A percentile compares a stretch with the other conserved stretches of the same genome.
phyloP scores from a whole-genome alignment of 2,329 filamentous ascomycete genomes.

The Cladorrhinum sp. region DNA sequence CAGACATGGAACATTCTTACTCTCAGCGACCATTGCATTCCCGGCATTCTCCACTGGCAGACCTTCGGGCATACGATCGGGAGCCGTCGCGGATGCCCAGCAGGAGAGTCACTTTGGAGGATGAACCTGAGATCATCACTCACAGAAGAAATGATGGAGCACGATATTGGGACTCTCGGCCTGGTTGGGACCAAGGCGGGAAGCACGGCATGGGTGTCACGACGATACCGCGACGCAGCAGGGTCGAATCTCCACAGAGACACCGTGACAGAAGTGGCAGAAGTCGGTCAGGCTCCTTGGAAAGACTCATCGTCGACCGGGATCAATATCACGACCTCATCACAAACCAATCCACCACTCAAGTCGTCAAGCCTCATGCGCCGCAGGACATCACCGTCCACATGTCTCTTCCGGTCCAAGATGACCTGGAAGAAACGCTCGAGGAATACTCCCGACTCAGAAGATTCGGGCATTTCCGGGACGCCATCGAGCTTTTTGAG shows the following conservation, averaged over 20 bases:
- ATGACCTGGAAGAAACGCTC: not conserved
- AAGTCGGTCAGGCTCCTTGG: not conserved
- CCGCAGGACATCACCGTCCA: conserved; percentile 6
- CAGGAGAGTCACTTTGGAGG: too few relatives aligned
- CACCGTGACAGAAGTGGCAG: not conserved
- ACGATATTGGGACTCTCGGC: not conserved
- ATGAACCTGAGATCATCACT: too few relatives aligned
- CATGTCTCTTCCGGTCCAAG: not conserved
- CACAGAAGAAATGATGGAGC: too few relatives aligned
- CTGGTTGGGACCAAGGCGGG: not conserved
- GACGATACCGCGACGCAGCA: not conserved
- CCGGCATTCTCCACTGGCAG: too few relatives aligned
- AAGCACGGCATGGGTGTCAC: not conserved
- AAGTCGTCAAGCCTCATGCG: not conserved
- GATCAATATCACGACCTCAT: not conserved
- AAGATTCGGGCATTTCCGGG: conserved; percentile 1
- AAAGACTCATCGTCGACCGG: not conserved
- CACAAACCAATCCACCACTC: not conserved
- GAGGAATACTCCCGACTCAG: conserved; percentile 1
- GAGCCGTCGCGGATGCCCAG: too few relatives aligned
- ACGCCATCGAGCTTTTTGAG: conserved; percentile 1
- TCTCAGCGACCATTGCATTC: too few relatives aligned
- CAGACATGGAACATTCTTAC: too few relatives aligned
- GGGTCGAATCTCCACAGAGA: not conserved
- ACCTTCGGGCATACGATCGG: too few relatives aligned